A percentile compares a stretch with the other conserved stretches of the same genome.
These are phyloP conservation scores for Allium cepa DNA, from an alignment of 106 monocot genomes.

Conservation along the genomic window DNA sequence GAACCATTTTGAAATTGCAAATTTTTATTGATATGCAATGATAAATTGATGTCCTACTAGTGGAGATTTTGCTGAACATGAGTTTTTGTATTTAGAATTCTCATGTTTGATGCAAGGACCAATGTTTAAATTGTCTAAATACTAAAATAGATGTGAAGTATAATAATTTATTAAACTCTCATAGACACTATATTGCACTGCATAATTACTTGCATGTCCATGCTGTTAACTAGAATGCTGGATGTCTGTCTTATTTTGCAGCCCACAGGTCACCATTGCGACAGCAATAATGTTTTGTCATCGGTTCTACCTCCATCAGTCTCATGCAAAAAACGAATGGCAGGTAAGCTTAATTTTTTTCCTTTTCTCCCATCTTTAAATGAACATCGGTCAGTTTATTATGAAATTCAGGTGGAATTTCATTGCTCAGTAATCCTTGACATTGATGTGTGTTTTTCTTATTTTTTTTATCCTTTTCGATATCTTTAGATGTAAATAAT, in stretches of 20 bases:
- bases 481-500: too few relatives aligned
- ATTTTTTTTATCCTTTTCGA: too few relatives aligned
- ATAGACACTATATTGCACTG: not conserved
- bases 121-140: too few relatives aligned
- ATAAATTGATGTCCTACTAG: not conserved
- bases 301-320: constrained; percentile 70
- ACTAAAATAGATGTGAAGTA: not conserved
- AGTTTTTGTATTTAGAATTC: not conserved
- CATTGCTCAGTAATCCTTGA: too few relatives aligned
- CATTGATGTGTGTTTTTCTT: too few relatives aligned
- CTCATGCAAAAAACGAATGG: constrained; percentile 79
- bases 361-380: not conserved
- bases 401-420: not conserved
- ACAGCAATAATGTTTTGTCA: constrained; percentile 75
- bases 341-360: constrained; percentile 20
- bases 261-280: constrained; percentile 62
- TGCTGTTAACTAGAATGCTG: not conserved
- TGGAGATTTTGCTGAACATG: not conserved
- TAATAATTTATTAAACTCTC: not conserved
- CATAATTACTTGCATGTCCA: not conserved
- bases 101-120: not conserved
- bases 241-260: constrained; percentile 18
- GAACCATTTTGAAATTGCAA: not conserved
- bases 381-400: not conserved
- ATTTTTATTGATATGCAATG: not conserved